A percentile compares a stretch with the other conserved stretches of the same genome.
Conservation (phyloP, 2,329 filamentous ascomycete species). For the Phialocephala sp. region DNA sequence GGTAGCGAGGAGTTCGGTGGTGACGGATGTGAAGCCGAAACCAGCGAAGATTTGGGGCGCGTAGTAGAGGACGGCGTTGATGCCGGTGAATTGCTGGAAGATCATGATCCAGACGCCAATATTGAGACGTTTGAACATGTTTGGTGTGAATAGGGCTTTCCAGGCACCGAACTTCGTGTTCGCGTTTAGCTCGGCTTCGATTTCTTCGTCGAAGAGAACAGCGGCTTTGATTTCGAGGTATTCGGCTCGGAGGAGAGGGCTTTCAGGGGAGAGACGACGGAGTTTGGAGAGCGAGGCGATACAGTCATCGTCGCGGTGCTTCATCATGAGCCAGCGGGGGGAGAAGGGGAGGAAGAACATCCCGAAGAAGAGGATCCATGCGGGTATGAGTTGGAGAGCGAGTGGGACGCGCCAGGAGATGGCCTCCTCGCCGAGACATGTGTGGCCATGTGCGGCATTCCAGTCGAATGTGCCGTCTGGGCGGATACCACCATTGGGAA, state of each 20-base stretch:
- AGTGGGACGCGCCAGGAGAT: slow-evolving; percentile 54
- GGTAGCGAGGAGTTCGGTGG: slow-evolving; percentile 64
- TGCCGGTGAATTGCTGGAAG: slow-evolving; percentile 53
- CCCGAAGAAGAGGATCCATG: slow-evolving; percentile 50
- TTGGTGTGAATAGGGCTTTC: slow-evolving; percentile 51
- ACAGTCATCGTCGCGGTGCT: slow-evolving; percentile 50
- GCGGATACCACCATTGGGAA: slow-evolving; percentile 15
- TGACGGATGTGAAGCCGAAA: slow-evolving; percentile 49
- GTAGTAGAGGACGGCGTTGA: slow-evolving; percentile 49
- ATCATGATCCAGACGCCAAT: slow-evolving; percentile 54
- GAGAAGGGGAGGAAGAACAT: slow-evolving; percentile 52
- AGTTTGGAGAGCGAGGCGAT: slow-evolving; percentile 53
- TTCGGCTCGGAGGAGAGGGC: slow-evolving; percentile 50
- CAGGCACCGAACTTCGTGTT: slow-evolving; percentile 49
- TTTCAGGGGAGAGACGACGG: slow-evolving; percentile 48
- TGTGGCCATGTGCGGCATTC: slow-evolving; percentile 30
- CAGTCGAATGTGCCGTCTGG: slow-evolving; percentile 22
- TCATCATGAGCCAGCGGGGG: slow-evolving; percentile 53
- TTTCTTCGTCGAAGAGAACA: slow-evolving; percentile 49
- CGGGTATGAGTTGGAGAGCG: slow-evolving; percentile 53
- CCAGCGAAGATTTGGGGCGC: slow-evolving; percentile 60
- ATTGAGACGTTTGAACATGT: slow-evolving; percentile 54
- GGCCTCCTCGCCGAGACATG: slow-evolving; percentile 52
- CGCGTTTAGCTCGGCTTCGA: slow-evolving; percentile 52
- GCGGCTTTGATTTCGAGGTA: slow-evolving; percentile 55